Evolutionary conservation across 805 yeast species (phyloP).

Genomic region (Candida arabinofermentans): DNA sequence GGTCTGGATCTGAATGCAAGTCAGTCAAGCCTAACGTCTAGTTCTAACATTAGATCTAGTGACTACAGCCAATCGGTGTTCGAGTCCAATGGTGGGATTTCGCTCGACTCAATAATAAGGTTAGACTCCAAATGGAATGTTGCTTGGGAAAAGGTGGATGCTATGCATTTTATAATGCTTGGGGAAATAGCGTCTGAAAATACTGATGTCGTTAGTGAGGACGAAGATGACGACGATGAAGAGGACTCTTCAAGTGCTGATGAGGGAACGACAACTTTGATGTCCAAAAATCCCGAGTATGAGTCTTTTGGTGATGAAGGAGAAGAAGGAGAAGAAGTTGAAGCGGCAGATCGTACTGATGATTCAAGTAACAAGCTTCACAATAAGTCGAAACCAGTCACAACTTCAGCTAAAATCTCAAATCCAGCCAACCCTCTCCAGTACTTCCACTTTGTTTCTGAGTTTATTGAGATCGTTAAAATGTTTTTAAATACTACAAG

Average conservation of each 20-base stretch:
- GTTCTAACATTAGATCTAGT: neutral
- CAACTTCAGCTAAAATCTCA: constrained; percentile 7
- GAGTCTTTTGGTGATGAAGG: constrained; percentile 13
- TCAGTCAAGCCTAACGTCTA: too few relatives aligned
- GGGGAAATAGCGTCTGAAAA: constrained; percentile 13
- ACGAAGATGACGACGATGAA: constrained; percentile 23
- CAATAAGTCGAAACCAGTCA: neutral
- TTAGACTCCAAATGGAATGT: constrained; percentile 28
- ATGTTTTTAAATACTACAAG: constrained; percentile 43
- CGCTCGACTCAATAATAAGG: constrained; percentile 24
- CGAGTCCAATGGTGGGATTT: constrained; percentile 21
- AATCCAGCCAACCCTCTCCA: constrained; percentile 38
- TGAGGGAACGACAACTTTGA: constrained; percentile 6
- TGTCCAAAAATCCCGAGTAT: neutral
- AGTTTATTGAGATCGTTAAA: constrained; percentile 36
- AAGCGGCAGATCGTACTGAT: neutral
- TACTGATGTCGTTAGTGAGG: constrained; percentile 30
- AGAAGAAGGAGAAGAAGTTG: constrained; percentile 7
- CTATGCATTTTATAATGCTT: constrained; percentile 14
- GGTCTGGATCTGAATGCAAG: constrained; percentile 3
- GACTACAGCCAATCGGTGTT: constrained; percentile 6
- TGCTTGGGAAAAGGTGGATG: constrained; percentile 27
- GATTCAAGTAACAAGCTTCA: neutral
- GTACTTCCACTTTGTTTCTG: constrained; percentile 38
- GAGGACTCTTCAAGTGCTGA: constrained; percentile 16